Evolutionary conservation across 2,329 filamentous ascomycete species (phyloP), one percentile per base, ranked within the genome.

Genomic region (Monosporascus sp.): DNA sequence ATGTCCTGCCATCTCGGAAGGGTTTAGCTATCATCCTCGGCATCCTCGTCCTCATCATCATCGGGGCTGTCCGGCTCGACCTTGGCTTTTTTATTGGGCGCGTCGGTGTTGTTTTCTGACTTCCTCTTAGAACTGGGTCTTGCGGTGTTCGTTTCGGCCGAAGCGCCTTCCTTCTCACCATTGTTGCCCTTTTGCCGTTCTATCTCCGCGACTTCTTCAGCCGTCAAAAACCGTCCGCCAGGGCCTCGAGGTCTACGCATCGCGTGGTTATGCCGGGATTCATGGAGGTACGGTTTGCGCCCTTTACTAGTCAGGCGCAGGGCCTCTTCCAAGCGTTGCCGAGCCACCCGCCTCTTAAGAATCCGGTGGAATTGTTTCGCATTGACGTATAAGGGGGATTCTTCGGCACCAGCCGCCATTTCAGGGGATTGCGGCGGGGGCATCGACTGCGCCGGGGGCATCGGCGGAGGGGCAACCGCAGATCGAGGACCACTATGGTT

Each of bases 341-440:
- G 83, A 7, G 94, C 94, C 58, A 97, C 90, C 54, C 94, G 84
- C 54, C 94, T 83, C 77, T 99, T 97, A 51, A 99, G 74, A 48
- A 99, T 99, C 25, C 94, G 88, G 69, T 99, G 94, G 63, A 99
- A 99, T 66, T 99, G 94, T 71, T 99, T 99, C 5, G 94, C 94
- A 65, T 99, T 99, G 65, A 99, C 94, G 63, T 99, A 99, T 1
- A 99, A 77, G 0, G 94, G 94, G 0, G 93, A 93, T 67, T 99
- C 94, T 69, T 97, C 94, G 15, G 81, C 81, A 15, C 80, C 78
- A 3, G 87, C 77, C 1, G 88, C 81, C 63, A 94, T 83, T 67
- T 97, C 92, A 7, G 90, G 89, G 1, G 90, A 93, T 57, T 89
- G 85, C 3, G 83, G 82, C 46, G 82, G 82, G 54, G 83, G 84